Evolutionary conservation across 1,284 basidiomycete species (phyloP).

Genomic region (Neotropicomus parvogracilis): DNA sequence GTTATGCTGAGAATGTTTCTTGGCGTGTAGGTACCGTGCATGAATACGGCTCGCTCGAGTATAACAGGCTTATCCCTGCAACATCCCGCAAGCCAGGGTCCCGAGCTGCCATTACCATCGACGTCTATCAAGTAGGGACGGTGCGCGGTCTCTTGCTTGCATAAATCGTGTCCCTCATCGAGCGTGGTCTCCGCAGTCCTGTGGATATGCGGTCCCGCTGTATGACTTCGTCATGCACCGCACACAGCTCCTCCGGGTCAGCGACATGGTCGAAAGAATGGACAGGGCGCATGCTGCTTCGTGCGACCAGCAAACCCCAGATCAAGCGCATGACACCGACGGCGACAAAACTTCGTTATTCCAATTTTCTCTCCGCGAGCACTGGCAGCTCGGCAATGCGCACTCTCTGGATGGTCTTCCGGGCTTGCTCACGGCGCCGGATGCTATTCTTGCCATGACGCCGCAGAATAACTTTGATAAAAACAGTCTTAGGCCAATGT

Average conservation of each 20-base stretch:
- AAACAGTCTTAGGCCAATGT: slow-evolving; percentile 9
- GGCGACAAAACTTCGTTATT: slow-evolving; percentile 5
- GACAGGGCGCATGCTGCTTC: slow-evolving; percentile 20
- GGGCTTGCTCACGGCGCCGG: slow-evolving; percentile 32
- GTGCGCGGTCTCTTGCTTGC: slow-evolving; percentile 33
- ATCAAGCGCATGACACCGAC: not conserved
- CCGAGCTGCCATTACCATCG: slow-evolving; percentile 43
- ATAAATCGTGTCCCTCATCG: not conserved
- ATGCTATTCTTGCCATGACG: slow-evolving; percentile 8
- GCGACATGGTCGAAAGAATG: slow-evolving; percentile 29
- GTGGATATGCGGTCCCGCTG: slow-evolving; percentile 51
- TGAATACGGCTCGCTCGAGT: slow-evolving; percentile 47
- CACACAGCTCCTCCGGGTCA: slow-evolving; percentile 35
- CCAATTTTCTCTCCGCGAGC: slow-evolving; percentile 39
- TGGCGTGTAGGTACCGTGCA: slow-evolving; percentile 40
- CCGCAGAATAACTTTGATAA: slow-evolving; percentile 21
- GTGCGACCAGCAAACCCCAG: not conserved
- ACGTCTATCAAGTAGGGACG: slow-evolving; percentile 50
- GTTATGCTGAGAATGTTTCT: too few relatives aligned
- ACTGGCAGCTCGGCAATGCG: slow-evolving; percentile 46
- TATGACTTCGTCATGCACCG: slow-evolving; percentile 48
- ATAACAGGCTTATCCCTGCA: slow-evolving; percentile 36
- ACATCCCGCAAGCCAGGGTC: slow-evolving; percentile 48
- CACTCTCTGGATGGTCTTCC: slow-evolving; percentile 51
- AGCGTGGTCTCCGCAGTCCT: slow-evolving; percentile 38